Evolutionary conservation across 352 stramenopile genomes (phyloP).

Genomic region (Phytophthora chlamydospora): DNA sequence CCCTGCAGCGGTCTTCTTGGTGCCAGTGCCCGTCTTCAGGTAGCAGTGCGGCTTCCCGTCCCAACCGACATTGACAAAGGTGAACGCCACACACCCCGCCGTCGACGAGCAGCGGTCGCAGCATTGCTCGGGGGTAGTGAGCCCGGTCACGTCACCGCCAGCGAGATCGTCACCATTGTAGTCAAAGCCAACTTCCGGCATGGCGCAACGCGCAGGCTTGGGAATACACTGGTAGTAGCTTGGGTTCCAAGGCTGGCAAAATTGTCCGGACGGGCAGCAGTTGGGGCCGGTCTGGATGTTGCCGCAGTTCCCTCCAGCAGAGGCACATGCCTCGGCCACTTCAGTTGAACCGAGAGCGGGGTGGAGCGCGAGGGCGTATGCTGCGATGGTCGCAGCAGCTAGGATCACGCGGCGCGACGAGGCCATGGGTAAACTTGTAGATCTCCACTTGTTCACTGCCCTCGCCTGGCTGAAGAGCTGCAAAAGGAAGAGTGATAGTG

Average conservation of each 20-base stretch:
- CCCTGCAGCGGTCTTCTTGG: conserved; percentile 10
- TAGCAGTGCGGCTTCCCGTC: conserved; percentile 38
- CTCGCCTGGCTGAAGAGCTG: too few relatives aligned
- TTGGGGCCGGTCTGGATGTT: conserved; percentile 24
- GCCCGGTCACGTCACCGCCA: conserved; percentile 6
- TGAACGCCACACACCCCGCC: conserved; percentile 32
- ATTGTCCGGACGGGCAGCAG: conserved; percentile 46
- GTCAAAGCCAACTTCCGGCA: conserved; percentile 39
- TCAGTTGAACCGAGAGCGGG: not conserved
- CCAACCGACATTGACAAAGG: conserved; percentile 35
- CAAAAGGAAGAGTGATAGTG: too few relatives aligned
- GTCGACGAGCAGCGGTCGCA: conserved; percentile 6
- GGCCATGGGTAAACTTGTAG: not conserved
- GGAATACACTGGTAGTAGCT: conserved; percentile 50
- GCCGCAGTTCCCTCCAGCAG: conserved; percentile 27
- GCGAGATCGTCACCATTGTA: conserved; percentile 36
- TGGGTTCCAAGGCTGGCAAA: conserved; percentile 56
- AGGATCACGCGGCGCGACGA: not conserved
- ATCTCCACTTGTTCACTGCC: too few relatives aligned
- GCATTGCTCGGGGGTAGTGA: conserved; percentile 4
- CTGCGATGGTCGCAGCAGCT: not conserved
- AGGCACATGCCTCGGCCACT: conserved; percentile 10
- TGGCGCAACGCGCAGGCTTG: conserved; percentile 31
- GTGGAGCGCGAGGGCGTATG: not conserved
- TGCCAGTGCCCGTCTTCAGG: conserved; percentile 30